Conservation (phyloP, 805 yeast genomes). For the Candida vartiovaarae region DNA sequence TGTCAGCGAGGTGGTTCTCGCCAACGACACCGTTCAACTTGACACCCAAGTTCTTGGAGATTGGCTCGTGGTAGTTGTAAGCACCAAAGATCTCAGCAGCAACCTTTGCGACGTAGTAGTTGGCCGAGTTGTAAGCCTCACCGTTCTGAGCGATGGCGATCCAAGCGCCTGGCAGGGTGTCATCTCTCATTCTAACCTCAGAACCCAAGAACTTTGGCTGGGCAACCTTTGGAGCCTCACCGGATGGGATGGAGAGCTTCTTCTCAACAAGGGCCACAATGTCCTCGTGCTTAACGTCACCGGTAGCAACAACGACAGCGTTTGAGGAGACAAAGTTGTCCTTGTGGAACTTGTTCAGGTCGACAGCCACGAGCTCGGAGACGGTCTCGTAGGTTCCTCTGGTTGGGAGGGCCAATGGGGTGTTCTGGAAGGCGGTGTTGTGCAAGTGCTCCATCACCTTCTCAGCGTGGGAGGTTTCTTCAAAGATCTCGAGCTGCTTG, state of each 20-base stretch:
- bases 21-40: conserved; percentile 62
- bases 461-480: conserved; percentile 45
- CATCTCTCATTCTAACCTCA: conserved; percentile 84
- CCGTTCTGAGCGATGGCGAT: conserved; percentile 70
- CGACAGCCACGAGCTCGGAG: conserved; percentile 48
- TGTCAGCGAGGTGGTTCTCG: conserved; percentile 68
- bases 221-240: conserved; percentile 41
- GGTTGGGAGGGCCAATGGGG: conserved; percentile 70
- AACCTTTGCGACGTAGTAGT: conserved; percentile 65
- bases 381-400: conserved; percentile 68
- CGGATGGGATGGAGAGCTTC: conserved; percentile 41
- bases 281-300: conserved; percentile 64
- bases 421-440: conserved; percentile 82
- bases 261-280: conserved; percentile 60
- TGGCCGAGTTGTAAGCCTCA: conserved; percentile 55
- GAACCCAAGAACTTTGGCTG: conserved; percentile 74
- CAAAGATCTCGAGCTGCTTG: conserved; percentile 45
- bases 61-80: conserved; percentile 47
- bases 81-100: conserved; percentile 60
- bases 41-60: conserved; percentile 53
- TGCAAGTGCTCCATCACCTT: conserved; percentile 66
- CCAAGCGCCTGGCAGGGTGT: conserved; percentile 76
- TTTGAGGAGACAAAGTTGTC: conserved; percentile 56
- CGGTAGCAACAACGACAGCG: conserved; percentile 62
- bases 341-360: conserved; percentile 48